Evolutionary conservation across 371 early-diverging fungal species (phyloP), one percentile per base, ranked within the genome.

Genomic region (Syncephalis plumigaleata): DNA sequence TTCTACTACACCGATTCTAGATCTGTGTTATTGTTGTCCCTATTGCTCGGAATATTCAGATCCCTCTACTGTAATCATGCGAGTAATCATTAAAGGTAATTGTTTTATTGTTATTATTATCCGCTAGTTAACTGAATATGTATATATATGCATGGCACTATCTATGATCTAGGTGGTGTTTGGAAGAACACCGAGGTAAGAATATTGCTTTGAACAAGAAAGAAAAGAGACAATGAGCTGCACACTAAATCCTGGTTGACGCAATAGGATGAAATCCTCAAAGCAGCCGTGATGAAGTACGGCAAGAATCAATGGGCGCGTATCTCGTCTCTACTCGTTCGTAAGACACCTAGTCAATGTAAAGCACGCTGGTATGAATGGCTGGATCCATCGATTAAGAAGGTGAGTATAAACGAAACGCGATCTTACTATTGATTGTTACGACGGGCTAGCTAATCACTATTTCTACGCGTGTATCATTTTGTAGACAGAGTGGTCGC

Each of bases 341-440:
- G 95, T 53, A 95, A 95, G 56, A 85, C 92, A 23, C 92, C 95
- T 24, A 94, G 91, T 61, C 95, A 97, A 64, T 95, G 96, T 67
- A 97, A 97, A 71, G 93, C 96, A 2, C 73, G 98, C 58, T 97
- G 98, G 98, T 91, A 77, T 61, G 98, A 97, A 70, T 97, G 96
- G 96, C 71, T 97, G 27, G 96, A 95, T 68, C 95, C 96, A 15
- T 80, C 87, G 46, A 95, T 97, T 65, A 94, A 91, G 60, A 95
- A 95, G n/a, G n/a, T n/a, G n/a, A n/a, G n/a, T n/a, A n/a, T n/a
- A n/a, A n/a, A n/a, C n/a, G n/a, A n/a, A n/a, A n/a, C n/a, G n/a
- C n/a, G n/a, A n/a, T n/a, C n/a, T n/a, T n/a, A n/a, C n/a, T n/a
- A n/a, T n/a, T n/a, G n/a, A n/a, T n/a, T n/a, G n/a, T n/a, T n/a